Base-by-base conservation (phyloP, 2,329 filamentous ascomycete species). In the Colletotrichum abscissum region DNA sequence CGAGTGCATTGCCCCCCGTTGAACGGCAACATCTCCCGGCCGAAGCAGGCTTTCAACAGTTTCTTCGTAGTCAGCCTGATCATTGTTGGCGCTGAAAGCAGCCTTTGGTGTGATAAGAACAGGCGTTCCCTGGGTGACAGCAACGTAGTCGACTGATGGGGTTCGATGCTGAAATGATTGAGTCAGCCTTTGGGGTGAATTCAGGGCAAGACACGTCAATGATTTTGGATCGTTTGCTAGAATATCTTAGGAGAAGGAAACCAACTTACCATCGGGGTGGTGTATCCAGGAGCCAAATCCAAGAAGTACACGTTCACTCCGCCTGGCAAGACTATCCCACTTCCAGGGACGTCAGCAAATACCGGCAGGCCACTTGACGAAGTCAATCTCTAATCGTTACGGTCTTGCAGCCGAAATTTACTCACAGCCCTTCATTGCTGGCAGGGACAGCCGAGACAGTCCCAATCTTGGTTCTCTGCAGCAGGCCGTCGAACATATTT, bases 391-490 rank as follows among this genome's bases (percentile, higher is more conserved):
- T 26, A 38, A 26, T 30, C 26, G 12, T 24, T 38, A 7, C 5
- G 8, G 6, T 33, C 8, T 8, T 33, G 30, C 9, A 19, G 8
- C 5, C 24, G 19, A n/a, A 4, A 5, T 19, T 35, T 22, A 64
- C 67, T 38, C 8, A 69, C 67, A 16, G 30, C 52, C 59, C 67
- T 4, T 59, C 59, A 19, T 56, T 57, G 38, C 52, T 33, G n/a
- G 60, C 58, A 14, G 67, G 67, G 6, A 69, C 54, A 19, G 38
- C 14, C 4, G 67, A 12, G 28, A 69, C n/a, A 84, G 86, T 3
- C 86, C 86, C 86, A 69, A 30, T 59, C n/a, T 38, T 56, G 9
- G 57, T 33, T 63, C 28, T 69, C 19, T 35, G 67, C 16, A 69
- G 16, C 1, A 49, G 9, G 9, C 67, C 67, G 19, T 24, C 59